Conservation (phyloP, 768 basidiomycete species). For the Russula compacta region DNA sequence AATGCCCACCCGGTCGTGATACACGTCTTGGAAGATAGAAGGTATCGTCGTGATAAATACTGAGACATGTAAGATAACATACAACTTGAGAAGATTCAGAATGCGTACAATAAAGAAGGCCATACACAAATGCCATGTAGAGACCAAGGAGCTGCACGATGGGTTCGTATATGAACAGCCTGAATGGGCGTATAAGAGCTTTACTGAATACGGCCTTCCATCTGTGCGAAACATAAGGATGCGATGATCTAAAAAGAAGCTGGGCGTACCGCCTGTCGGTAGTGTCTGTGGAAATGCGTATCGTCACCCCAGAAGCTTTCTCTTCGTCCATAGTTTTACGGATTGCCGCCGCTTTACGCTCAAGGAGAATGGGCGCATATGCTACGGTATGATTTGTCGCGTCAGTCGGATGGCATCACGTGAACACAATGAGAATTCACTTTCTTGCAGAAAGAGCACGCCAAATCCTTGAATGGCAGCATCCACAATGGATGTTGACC, state of each 20-base stretch:
- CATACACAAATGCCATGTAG: slow-evolving; percentile 67
- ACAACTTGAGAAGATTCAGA: neutral
- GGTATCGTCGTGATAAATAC: slow-evolving; percentile 64
- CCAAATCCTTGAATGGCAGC: slow-evolving; percentile 46
- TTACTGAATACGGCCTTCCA: slow-evolving; percentile 43
- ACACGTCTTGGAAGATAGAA: slow-evolving; percentile 43
- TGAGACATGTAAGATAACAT: slow-evolving; percentile 21
- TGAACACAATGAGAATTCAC: slow-evolving; percentile 30
- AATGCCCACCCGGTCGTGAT: slow-evolving; percentile 47
- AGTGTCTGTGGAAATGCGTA: slow-evolving; percentile 41
- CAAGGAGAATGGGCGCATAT: slow-evolving; percentile 29
- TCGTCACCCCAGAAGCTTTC: slow-evolving; percentile 30
- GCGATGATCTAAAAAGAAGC: neutral
- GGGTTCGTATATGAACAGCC: slow-evolving; percentile 48
- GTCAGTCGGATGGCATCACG: neutral
- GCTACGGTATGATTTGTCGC: slow-evolving; percentile 13
- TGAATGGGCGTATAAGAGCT: slow-evolving; percentile 57
- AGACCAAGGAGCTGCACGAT: slow-evolving; percentile 58
- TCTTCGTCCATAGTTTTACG: slow-evolving; percentile 39
- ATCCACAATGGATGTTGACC: slow-evolving; percentile 56
- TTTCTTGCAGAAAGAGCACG: slow-evolving; percentile 50
- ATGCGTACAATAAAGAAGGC: slow-evolving; percentile 15
- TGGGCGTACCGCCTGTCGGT: slow-evolving; percentile 35
- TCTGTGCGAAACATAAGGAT: slow-evolving; percentile 26
- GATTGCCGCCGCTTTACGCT: slow-evolving; percentile 44